Base-by-base conservation (phyloP, 2,329 filamentous ascomycete species). In the Pyrenophora seminiperda region DNA sequence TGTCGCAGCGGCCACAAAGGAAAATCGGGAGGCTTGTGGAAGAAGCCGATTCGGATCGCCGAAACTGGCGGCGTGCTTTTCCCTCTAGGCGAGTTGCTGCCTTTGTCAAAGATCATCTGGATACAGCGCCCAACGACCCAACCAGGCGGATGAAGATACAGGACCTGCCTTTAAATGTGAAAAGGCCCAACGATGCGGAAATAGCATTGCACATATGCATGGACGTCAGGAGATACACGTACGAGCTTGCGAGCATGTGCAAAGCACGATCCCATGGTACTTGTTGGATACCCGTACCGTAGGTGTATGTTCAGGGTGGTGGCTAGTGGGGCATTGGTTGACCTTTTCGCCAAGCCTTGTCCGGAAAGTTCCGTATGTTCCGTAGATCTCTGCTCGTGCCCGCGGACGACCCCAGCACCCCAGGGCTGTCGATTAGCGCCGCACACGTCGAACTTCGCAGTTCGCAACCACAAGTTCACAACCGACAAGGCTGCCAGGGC, bases 1-100 rank as follows among this genome's bases (percentile, higher is more conserved):
- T 46, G 43, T 46, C n/a, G 18, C 31, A 41, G 41, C 27, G 30
- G 38, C n/a, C 30, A 51, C 38, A 32, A 51, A 47, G 43, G 38
- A 38, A 24, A 40, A 14, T 15, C 24, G 32, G 43, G 27, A 51
- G 43, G 48, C 37, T 47, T 51, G 43, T 32, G 15, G 31, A 24
- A 24, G 31, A 32, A 30, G 19, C 22, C 14, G 17, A 43, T 18
- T 29, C 22, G 22, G n/a, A 18, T 32, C 15, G 31, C 14, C 30
- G 14, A n/a, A 19, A 31, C 36, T 10, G 13, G 10, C 10, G 22
- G 22, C 30, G 17, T 29, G 27, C 37, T 42, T n/a, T 20, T 27
- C 24, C 9, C 24, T 13, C 7, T 7, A 22, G 7, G 3, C 9
- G 2, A 27, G 24, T 19, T 17, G 17, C 7, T 33, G 41, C 7